phyloP scores from a whole-genome alignment of 805 yeast species.

The Saccharomyces eubayanus region DNA sequence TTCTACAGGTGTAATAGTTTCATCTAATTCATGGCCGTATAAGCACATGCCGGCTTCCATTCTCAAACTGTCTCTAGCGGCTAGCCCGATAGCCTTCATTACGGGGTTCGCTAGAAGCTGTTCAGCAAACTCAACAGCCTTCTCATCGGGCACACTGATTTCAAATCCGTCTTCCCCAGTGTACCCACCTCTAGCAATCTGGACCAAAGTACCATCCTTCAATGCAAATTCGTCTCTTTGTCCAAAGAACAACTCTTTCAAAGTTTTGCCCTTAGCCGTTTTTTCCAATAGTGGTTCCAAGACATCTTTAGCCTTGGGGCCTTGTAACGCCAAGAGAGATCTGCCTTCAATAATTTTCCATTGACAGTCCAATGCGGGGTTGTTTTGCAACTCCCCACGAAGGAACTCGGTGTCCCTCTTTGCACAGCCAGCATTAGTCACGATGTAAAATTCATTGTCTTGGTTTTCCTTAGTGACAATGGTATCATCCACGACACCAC shows the following conservation, averaged over 20 bases:
- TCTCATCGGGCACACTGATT: conserved; percentile 59
- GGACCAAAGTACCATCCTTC: conserved; percentile 40
- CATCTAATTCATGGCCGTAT: conserved; percentile 86
- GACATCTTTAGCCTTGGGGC: conserved; percentile 70
- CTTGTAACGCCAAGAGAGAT: conserved; percentile 83
- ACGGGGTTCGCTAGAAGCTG: conserved; percentile 45
- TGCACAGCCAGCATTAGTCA: conserved; percentile 93
- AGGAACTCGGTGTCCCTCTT: conserved; percentile 69
- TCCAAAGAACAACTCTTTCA: conserved; percentile 67
- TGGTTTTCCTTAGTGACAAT: conserved; percentile 70
- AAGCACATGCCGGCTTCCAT: conserved; percentile 98
- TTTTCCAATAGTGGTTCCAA: conserved; percentile 55
- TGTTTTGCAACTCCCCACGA: conserved; percentile 32
- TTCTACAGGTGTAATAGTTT: conserved; percentile 74
- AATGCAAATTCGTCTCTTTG: conserved; percentile 37
- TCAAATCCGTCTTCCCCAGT: conserved; percentile 99
- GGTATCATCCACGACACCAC: conserved; percentile 89
- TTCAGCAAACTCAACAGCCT: conserved; percentile 54
- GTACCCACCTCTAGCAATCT: conserved; percentile 91
- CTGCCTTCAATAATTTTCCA: conserved; percentile 49
- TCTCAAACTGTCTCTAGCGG: conserved; percentile 95
- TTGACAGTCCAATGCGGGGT: conserved; percentile 21
- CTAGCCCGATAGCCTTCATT: conserved; percentile 85
- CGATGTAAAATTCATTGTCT: conserved; percentile 65
- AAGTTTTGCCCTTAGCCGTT: conserved; percentile 13